These are phyloP conservation scores for Purpureocillium lavendulum DNA, from an alignment of 2,329 filamentous ascomycete genomes.

Conservation along the genomic window DNA sequence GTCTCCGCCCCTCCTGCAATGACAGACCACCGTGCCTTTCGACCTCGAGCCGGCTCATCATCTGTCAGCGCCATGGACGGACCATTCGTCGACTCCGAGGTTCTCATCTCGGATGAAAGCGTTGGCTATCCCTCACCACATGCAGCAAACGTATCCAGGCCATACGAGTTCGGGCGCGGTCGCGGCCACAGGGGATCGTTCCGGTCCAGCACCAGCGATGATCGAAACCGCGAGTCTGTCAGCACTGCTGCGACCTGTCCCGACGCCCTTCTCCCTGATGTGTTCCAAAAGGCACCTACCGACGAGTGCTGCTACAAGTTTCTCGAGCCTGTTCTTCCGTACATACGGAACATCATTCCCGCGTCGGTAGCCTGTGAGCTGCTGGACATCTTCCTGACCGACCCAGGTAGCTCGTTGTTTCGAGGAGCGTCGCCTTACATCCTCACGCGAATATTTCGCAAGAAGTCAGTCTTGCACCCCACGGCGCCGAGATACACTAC, in stretches of 20 bases:
- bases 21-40: conserved; percentile 1
- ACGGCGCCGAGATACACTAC: conserved; percentile 30
- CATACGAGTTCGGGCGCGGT: conserved; percentile 1
- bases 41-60: conserved; percentile 2
- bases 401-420: conserved; percentile 33
- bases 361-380: conserved; percentile 35
- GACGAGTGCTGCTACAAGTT: conserved; percentile 30
- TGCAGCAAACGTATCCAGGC: conserved; percentile 7
- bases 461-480: conserved; percentile 31
- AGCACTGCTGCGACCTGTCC: conserved; percentile 9
- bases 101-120: conserved; percentile 18
- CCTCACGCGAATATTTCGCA: conserved; percentile 35
- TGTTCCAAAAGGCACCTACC: conserved; percentile 16
- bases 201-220: conserved; percentile 10
- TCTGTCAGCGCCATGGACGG: conserved; percentile 4
- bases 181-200: conserved; percentile 9
- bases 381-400: conserved; percentile 38
- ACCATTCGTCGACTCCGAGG: conserved; percentile 11
- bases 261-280: conserved; percentile 12
- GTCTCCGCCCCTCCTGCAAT: conserved; percentile 1
- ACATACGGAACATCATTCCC: conserved; percentile 28
- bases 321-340: conserved; percentile 30
- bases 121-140: conserved; percentile 18
- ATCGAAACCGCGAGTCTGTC: conserved; percentile 9
- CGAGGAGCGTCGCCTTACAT: conserved; percentile 38